Evolutionary conservation across 345 rosid genomes (phyloP), one percentile per base, ranked within the genome.

Genomic region (Syzygium aromaticum): DNA sequence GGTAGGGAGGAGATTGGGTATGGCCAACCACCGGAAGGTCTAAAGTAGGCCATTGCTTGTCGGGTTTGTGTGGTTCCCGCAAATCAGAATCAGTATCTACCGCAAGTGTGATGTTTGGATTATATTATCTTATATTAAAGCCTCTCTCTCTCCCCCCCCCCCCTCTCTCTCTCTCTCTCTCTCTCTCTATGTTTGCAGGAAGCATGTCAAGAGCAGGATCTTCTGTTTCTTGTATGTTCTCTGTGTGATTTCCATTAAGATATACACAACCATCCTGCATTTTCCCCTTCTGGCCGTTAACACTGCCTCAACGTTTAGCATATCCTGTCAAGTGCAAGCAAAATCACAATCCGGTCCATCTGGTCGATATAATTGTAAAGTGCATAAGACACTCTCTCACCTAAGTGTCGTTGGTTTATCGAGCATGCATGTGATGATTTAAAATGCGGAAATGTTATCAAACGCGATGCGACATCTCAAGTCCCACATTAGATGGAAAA

Each of bases 41-140:
- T 57, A 77, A 78, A 87, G 84, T 46, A 43, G 84, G 86, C 56
- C 78, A 49, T 52, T 51, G 82, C 86, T 90, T 93, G 94, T 89
- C 91, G 89, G 91, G 88, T 90, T 73, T 54, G 86, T 86, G 94
- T 93, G 95, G 96, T 92, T 91, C 97, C 95, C 85, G 88, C 91
- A 90, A 90, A 95, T 96, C 94, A 87, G 90, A 89, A 91, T 87
- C 91, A 88, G 93, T 96, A 95, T 94, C 95, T 92, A 85, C 88
- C 89, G 4, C 85, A 84, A 52, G 86, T 91, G 89, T 91, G 91
- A 84, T 89, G 80, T 73, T 33, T 73, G 21, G 46, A 73, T 73
- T 73, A 73, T 73, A 19, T 73, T 38, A 33, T 33, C 38, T 19
- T 73, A 73, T 73, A 73, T 33, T 67, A 33, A 33, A 64, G 11